Base-by-base conservation (phyloP, 2,329 filamentous ascomycete species). In the Aspergillus sp. region DNA sequence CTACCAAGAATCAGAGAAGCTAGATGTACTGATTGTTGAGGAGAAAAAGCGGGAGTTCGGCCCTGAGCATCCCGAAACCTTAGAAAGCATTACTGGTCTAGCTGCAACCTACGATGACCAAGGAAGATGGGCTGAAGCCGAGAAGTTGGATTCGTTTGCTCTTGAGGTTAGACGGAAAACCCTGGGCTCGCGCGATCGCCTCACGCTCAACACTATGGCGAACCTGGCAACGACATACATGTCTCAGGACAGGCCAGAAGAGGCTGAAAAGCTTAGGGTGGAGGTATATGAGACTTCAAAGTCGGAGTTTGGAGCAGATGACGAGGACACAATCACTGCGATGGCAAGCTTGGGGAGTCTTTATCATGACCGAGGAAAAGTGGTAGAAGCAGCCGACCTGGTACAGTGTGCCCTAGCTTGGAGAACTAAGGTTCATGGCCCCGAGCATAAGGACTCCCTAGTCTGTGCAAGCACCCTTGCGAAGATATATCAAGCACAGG, bases 381-480 rank as follows among this genome's bases (percentile, higher is more conserved):
- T 43, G 20, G 55, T 62, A 18, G 63, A 70, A 52, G 71, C 72
- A 2, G 68, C 69, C 53, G 50, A 61, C 39, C 59, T 72, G 15
- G 48, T 24, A 7, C 18, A 50, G 22, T 52, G 56, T 17, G 59
- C 53, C 15, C 53, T 60, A 50, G 32, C 41, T 59, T 62, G 57
- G 61, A 58, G 58, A 30, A 58, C 56, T 43, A 49, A 51, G 45
- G 53, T 52, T 17, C 54, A 61, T 1, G 66, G 64, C 2, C 38
- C 17, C 2, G 58, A 61, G 2, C 58, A 65, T 53, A 48, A 47
- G n/a, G 30, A 57, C 39, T 56, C 63, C 15, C 36, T 66, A 45
- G 47, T 32, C 26, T 49, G 38, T 89, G 55, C 59, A 22, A 20
- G 12, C 32, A 54, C 54, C n/a, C 62, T 69, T n/a, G 57, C 59